A percentile compares a stretch with the other conserved stretches of the same genome.
phyloP scores from a whole-genome alignment of 108 stramenopile species.

The Seminavis robusta region DNA sequence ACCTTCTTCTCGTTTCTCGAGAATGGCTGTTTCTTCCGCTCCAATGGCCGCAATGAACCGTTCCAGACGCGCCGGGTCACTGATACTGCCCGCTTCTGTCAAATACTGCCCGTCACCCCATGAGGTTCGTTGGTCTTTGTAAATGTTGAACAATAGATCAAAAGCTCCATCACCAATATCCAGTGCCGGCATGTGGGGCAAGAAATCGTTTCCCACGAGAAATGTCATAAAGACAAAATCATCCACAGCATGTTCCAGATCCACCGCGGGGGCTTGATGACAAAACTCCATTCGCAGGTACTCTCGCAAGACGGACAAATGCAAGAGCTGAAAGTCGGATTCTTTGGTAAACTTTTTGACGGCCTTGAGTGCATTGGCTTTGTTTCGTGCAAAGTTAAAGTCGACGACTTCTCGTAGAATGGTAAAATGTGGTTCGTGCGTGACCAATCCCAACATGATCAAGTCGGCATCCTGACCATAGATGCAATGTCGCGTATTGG shows the following conservation, averaged over 20 bases:
- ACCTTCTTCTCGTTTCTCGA: conserved; percentile 72
- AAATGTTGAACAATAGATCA: conserved; percentile 90
- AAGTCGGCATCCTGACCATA: conserved; percentile 99
- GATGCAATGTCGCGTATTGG: conserved; percentile 97
- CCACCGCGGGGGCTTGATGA: conserved; percentile 30
- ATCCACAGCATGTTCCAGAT: conserved; percentile 95
- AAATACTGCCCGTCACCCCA: conserved; percentile 91
- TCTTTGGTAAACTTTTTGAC: conserved; percentile 94
- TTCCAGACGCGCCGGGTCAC: conserved; percentile 71
- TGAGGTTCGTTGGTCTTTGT: conserved; percentile 76
- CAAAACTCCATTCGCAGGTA: conserved; percentile 93
- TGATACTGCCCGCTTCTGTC: conserved; percentile 81
- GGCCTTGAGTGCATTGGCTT: conserved; percentile 76
- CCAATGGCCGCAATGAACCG: conserved; percentile 83
- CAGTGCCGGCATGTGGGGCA: conserved; percentile 95
- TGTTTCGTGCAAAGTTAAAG: conserved; percentile 55
- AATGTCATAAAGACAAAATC: conserved; percentile 99
- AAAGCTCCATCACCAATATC: conserved; percentile 97
- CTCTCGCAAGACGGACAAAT: conserved; percentile 93
- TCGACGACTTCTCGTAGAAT: conserved; percentile 94
- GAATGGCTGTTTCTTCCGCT: conserved; percentile 80
- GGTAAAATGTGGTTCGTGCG: conserved; percentile 98
- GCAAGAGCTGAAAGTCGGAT: conserved; percentile 95
- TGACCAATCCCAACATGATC: conserved; percentile 98
- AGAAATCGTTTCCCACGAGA: conserved; percentile 92